Evolutionary conservation across 73 alveolate genomes (phyloP).

Genomic region (Tetrahymena borealis): DNA sequence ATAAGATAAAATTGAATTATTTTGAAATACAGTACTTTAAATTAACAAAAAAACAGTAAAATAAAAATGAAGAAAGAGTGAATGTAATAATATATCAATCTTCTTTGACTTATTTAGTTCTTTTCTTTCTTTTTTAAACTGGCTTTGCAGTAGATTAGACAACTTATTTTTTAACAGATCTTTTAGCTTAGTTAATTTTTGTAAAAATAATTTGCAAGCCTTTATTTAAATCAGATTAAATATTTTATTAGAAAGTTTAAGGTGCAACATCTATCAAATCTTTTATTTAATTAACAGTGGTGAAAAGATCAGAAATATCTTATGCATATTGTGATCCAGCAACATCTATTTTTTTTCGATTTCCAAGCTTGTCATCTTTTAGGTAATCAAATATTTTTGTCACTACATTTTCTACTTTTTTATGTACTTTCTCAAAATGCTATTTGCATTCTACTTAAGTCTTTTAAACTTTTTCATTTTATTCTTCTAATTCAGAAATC

Average conservation of each 20-base stretch:
- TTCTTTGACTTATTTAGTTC: not conserved
- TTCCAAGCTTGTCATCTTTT: not conserved
- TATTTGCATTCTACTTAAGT: not conserved
- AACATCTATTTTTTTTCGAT: not conserved
- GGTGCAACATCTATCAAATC: not conserved
- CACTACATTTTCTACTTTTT: not conserved
- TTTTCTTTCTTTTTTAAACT: not conserved
- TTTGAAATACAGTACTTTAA: too few relatives aligned
- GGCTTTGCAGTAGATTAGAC: not conserved
- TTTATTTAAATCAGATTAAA: not conserved
- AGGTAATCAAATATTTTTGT: not conserved
- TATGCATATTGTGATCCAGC: not conserved
- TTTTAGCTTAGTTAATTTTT: not conserved
- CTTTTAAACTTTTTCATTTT: not conserved
- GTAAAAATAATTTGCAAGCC: not conserved
- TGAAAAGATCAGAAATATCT: not conserved
- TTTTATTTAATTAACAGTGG: not conserved
- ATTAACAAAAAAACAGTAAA: too few relatives aligned
- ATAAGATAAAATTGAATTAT: too few relatives aligned
- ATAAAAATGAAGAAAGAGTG: not conserved
- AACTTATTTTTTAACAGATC: not conserved
- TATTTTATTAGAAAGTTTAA: not conserved
- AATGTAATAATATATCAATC: not conserved
- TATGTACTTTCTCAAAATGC: not conserved
- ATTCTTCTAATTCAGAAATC: not conserved